Base-by-base conservation (phyloP, 176 grass and related monocot species). In the Miscanthus lutarioriparius region DNA sequence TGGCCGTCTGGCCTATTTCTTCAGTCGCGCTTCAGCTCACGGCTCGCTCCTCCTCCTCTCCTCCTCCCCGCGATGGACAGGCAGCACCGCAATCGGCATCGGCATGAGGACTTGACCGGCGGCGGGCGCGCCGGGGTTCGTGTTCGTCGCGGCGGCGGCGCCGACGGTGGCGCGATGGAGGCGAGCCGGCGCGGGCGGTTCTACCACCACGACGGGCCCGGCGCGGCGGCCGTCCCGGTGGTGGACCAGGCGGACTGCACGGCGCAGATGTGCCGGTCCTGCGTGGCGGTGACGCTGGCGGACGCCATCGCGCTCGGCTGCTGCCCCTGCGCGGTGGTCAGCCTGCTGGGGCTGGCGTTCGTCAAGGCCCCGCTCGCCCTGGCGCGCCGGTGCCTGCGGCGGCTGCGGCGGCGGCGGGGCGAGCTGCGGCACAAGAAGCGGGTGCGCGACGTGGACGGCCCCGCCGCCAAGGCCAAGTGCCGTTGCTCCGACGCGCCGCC, bases 291-390 rank as follows among this genome's bases (percentile, higher is more conserved):
- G 12, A 61, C 80, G 37, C 79, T 97, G 17, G 94, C 92, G 39
- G 94, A 97, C 84, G 94, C 88, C 80, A 85, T 94, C 70, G 94
- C 94, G 39, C 85, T 97, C 0, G 92, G 94, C 0, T 97, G 94
- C 84, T 97, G 94, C 87, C 94, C 94, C 0, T 97, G 94, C 83
- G 89, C 91, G 27, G 63, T 97, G 22, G 79, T 97, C 15, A 94
- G 89, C 85, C 81, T 91, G 51, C 91, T 97, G 69, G 88, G 87
- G 1, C 72, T 94, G 74, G 90, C 86, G 12, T 61, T 97, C 41
- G 86, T 94, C 41, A 90, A 88, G 92, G 80, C 84, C 27, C 92
- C 94, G 7, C 85, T 91, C 54, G 90, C 86, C 30, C 19, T 85
- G 22, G 87, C 82, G 43, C 81, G 88, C 30, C 83, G 88, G n/a